These are phyloP conservation scores for Claviceps humidiphila DNA, from an alignment of 2,329 filamentous ascomycete genomes.

Conservation along the genomic window DNA sequence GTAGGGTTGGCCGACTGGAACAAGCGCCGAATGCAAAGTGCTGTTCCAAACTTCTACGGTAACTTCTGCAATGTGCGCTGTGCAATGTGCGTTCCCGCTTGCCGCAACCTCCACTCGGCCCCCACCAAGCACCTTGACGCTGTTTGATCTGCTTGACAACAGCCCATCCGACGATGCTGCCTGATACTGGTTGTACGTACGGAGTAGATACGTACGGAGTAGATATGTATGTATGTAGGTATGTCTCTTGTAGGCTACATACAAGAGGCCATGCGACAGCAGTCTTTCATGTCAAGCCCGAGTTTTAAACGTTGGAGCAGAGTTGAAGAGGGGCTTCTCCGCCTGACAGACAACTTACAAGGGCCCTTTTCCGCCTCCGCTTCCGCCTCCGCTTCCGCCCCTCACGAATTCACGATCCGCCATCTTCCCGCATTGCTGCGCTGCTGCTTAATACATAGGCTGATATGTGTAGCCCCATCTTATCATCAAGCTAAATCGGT, in stretches of 20 bases:
- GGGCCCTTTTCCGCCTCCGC: too few relatives aligned
- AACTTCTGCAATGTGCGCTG: neutral
- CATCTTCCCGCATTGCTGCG: neutral
- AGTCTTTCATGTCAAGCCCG: neutral
- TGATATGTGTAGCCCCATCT: neutral
- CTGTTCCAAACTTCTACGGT: too few relatives aligned
- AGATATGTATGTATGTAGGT: neutral
- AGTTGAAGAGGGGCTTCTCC: too few relatives aligned
- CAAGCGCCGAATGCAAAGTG: neutral
- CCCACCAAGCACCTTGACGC: neutral
- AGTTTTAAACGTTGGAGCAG: too few relatives aligned
- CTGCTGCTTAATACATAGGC: neutral
- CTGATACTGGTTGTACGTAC: neutral
- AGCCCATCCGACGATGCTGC: neutral
- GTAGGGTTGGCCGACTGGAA: neutral
- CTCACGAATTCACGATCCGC: neutral
- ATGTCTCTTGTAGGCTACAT: too few relatives aligned
- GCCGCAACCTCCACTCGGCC: neutral
- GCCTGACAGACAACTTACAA: too few relatives aligned
- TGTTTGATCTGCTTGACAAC: neutral
- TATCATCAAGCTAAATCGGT: neutral
- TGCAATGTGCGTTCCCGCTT: neutral
- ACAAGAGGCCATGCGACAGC: neutral
- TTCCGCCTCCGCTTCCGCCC: neutral
- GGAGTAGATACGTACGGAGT: too few relatives aligned